Percentiles rank a stretch among this genome's conserved stretches.
These are phyloP conservation scores for Globisporangium nagaii DNA, from an alignment of 352 stramenopile genomes.

Conservation along the genomic window DNA sequence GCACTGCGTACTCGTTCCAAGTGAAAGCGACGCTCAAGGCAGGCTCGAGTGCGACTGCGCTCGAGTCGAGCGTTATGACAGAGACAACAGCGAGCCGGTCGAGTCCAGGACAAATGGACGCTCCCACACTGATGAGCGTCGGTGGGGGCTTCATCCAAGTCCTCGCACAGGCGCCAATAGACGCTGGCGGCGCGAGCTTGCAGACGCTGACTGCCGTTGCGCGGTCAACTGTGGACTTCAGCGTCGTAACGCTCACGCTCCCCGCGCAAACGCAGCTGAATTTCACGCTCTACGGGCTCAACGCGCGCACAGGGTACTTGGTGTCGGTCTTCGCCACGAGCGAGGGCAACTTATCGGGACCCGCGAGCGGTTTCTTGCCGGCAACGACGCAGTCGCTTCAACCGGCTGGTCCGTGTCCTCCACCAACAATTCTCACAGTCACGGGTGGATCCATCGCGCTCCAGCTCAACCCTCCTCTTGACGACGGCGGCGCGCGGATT, in stretches of 20 bases:
- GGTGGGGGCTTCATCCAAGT: not conserved
- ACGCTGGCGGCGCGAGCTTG: not conserved
- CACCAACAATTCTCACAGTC: not conserved
- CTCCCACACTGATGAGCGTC: not conserved
- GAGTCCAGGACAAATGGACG: not conserved
- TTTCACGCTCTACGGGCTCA: conserved; percentile 5
- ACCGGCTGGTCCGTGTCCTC: conserved; percentile 3
- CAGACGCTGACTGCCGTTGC: not conserved
- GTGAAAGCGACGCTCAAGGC: not conserved
- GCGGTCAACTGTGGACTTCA: conserved; percentile 5
- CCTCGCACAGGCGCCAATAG: not conserved
- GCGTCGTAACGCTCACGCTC: not conserved
- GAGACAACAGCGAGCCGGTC: conserved; percentile 2
- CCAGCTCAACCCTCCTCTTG: conserved; percentile 1
- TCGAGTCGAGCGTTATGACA: conserved; percentile 2
- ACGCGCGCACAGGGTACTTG: conserved; percentile 2
- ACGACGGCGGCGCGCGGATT: conserved; percentile 33
- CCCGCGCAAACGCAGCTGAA: not conserved
- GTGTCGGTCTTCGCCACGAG: conserved; percentile 4
- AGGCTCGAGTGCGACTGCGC: not conserved
- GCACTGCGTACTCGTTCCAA: conserved; percentile 10
- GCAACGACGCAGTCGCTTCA: not conserved
- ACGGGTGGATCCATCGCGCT: conserved; percentile 8
- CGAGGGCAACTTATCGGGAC: not conserved
- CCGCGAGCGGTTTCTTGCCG: not conserved